Evolutionary conservation across 768 basidiomycete species (phyloP).

Genomic region (Tricholoma terreum): DNA sequence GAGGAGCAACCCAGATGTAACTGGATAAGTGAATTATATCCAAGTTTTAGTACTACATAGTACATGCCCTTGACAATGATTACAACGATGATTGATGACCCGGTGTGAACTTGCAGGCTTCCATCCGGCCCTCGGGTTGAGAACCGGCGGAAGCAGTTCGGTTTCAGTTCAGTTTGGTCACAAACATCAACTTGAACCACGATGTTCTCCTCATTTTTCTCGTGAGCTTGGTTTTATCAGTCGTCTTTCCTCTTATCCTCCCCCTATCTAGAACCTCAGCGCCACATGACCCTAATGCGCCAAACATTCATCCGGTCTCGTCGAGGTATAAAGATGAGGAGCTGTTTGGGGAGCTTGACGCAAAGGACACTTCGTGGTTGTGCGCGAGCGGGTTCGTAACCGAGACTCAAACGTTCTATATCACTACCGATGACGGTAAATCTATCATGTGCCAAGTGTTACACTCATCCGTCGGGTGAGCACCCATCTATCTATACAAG

Average conservation of each 20-base stretch:
- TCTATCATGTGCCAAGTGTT: conserved; percentile 21
- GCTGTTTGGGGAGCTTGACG: conserved; percentile 71
- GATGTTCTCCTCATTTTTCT: conserved; percentile 80
- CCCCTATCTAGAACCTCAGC: conserved; percentile 43
- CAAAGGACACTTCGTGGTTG: conserved; percentile 77
- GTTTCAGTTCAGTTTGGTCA: neutral
- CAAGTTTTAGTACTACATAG: conserved; percentile 5
- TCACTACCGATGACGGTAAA: conserved; percentile 73
- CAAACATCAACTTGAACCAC: conserved; percentile 23
- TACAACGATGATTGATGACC: too few species aligned
- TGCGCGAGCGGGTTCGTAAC: conserved; percentile 83
- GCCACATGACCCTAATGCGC: conserved; percentile 61
- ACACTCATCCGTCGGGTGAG: conserved; percentile 23
- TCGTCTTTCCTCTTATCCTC: conserved; percentile 5
- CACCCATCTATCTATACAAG: conserved; percentile 7
- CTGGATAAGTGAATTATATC: neutral
- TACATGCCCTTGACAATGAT: neutral
- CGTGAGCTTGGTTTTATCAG: conserved; percentile 49
- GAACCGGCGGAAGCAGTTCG: neutral
- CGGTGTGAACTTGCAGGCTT: too few species aligned
- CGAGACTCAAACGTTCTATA: conserved; percentile 90
- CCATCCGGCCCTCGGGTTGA: too few species aligned
- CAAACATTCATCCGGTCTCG: conserved; percentile 83
- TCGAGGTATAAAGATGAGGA: conserved; percentile 51
- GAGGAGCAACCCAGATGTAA: conserved; percentile 18